Evolutionary conservation across 1,139 yeast genomes (phyloP), one percentile per base, ranked within the genome.

Genomic region (Geotrichum klebahnii): DNA sequence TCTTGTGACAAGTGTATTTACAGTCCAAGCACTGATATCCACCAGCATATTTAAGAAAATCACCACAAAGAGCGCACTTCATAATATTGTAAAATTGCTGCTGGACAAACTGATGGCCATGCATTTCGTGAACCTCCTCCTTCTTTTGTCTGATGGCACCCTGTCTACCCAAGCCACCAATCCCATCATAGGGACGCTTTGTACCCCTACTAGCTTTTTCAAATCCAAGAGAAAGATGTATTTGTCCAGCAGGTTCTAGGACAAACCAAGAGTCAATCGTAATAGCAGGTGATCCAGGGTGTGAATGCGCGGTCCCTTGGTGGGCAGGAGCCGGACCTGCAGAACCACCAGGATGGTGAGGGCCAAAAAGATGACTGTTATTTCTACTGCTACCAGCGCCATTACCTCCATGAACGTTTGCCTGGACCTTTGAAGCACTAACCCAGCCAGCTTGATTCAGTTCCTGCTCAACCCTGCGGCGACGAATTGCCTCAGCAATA

Each of bases 21-120:
- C 98, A 92, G 66, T 92, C 97, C 68, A 87, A 94, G 72, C 98
- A 92, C 70, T 92, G 98, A 67, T 76, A 89, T 9, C 97, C 97
- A n/a, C 88, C 81, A 56, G 92, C 89, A 50, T 70, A 68, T 60
- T 96, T 84, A 57, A 92, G 74, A 64, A 92, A 90, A 55, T 92
- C 97, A 9, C 96, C 96, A 75, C 98, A 92, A 55, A 89, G 80
- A 0, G 97, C 96, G 71, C 98, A 92, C 58, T 94, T 81, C 97
- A 92, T 92, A 61, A 92, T 87, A 60, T 87, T 88, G 75, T 92
- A 92, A 65, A 92, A 89, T 65, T 89, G 96, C 60, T 88, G 92
- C 66, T 88, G 96, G 36, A 88, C 95, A 71, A 92, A 92, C 67
- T 88, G 95, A 70, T 92, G 98, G 12, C 98, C 98, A 64, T 88